A percentile compares a stretch with the other conserved stretches of the same genome.
Conservation (phyloP, 768 basidiomycete genomes). For the Hemileccinum rubropunctum region DNA sequence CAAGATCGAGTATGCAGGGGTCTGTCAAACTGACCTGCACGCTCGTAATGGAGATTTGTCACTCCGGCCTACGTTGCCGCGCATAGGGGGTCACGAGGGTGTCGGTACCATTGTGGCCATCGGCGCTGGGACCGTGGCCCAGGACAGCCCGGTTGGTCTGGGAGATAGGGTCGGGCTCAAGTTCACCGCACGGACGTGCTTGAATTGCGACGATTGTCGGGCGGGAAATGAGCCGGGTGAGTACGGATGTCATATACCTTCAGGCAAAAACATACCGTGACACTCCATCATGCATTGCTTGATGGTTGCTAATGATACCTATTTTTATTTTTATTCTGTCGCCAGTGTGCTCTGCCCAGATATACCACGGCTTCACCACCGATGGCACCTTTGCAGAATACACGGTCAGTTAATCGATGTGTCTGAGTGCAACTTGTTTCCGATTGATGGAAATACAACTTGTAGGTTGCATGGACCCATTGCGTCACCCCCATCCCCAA, state of each 20-base stretch:
- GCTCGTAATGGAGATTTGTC: conserved; percentile 39
- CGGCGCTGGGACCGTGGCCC: conserved; percentile 31
- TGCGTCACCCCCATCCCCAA: conserved; percentile 47
- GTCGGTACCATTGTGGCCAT: conserved; percentile 46
- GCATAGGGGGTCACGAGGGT: conserved; percentile 47
- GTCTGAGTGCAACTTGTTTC: too few relatives aligned
- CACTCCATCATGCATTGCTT: too few relatives aligned
- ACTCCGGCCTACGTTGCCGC: conserved; percentile 26
- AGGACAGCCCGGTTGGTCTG: conserved; percentile 30
- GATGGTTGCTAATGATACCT: not conserved
- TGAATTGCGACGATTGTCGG: conserved; percentile 40
- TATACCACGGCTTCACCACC: conserved; percentile 34
- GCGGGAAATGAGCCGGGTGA: conserved; percentile 34
- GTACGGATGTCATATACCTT: too few relatives aligned
- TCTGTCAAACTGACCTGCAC: conserved; percentile 44
- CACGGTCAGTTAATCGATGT: conserved; percentile 19
- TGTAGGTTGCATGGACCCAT: conserved; percentile 32
- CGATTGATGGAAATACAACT: too few relatives aligned
- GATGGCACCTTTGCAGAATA: conserved; percentile 46
- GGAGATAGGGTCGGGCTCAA: conserved; percentile 46
- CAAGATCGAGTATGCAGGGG: conserved; percentile 41
- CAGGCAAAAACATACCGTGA: too few relatives aligned
- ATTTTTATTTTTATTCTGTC: not conserved
- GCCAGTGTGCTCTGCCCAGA: conserved; percentile 11
- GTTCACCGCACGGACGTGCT: conserved; percentile 39